A percentile compares a stretch with the other conserved stretches of the same genome.
These are phyloP conservation scores for Colletotrichum sp. DNA, from an alignment of 2,329 filamentous ascomycete species.

Conservation along the genomic window DNA sequence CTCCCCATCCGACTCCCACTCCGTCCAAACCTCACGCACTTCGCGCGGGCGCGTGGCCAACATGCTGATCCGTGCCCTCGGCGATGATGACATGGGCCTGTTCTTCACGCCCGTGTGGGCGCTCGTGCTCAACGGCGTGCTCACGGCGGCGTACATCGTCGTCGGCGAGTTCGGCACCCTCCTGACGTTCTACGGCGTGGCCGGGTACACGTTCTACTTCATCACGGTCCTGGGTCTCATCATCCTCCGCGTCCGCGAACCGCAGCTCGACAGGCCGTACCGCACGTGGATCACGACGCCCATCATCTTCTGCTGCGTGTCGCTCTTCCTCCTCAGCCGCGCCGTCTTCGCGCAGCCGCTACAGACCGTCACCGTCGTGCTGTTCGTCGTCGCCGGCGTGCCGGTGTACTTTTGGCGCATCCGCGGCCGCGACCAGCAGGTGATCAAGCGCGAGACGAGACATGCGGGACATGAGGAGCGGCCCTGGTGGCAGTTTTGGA, in stretches of 20 bases:
- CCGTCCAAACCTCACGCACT: slow-evolving; percentile 49
- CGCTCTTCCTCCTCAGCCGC: slow-evolving; percentile 85
- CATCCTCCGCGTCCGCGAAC: slow-evolving; percentile 85
- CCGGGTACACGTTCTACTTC: slow-evolving; percentile 97
- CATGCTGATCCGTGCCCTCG: slow-evolving; percentile 65
- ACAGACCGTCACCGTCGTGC: slow-evolving; percentile 86
- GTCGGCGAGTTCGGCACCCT: slow-evolving; percentile 92
- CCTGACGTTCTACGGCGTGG: slow-evolving; percentile 96
- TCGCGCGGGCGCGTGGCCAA: slow-evolving; percentile 64
- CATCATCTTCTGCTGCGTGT: slow-evolving; percentile 98
- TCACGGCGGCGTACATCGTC: slow-evolving; percentile 80
- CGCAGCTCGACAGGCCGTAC: slow-evolving; percentile 87
- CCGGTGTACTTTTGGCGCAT: slow-evolving; percentile 91
- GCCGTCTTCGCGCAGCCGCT: slow-evolving; percentile 90
- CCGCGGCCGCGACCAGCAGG: slow-evolving; percentile 62
- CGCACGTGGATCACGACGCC: slow-evolving; percentile 96
- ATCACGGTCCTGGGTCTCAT: slow-evolving; percentile 93
- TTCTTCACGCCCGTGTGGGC: slow-evolving; percentile 96
- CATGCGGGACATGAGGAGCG: slow-evolving; percentile 27
- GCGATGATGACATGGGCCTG: slow-evolving; percentile 79
- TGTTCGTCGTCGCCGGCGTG: slow-evolving; percentile 82
- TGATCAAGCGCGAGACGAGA: slow-evolving; percentile 45
- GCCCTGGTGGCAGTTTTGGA: slow-evolving; percentile 68
- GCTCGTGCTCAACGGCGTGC: slow-evolving; percentile 76
- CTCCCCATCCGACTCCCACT: slow-evolving; percentile 44